Evolutionary conservation across 306 rosid genomes (phyloP).

Genomic region (Corylus heterophylla): DNA sequence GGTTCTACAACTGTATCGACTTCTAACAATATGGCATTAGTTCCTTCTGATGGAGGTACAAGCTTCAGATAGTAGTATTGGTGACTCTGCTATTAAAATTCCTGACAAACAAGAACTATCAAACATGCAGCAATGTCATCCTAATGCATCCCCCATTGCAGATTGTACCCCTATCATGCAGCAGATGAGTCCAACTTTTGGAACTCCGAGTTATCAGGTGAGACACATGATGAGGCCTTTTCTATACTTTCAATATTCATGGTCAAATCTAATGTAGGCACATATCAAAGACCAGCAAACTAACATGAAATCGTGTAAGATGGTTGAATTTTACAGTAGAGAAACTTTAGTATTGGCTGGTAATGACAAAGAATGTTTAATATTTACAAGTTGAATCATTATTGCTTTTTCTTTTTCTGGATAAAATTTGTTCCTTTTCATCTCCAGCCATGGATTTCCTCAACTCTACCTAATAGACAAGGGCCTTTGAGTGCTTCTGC

Average conservation of each 20-base stretch:
- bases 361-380: constrained; percentile 3
- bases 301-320: neutral
- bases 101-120: constrained; percentile 26
- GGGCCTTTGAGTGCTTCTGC: constrained; percentile 34
- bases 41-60: constrained; percentile 35
- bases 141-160: constrained; percentile 20
- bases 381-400: neutral
- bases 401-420: neutral
- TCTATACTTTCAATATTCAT: neutral
- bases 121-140: constrained; percentile 35
- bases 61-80: constrained; percentile 13
- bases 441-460: constrained; percentile 32
- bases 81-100: constrained; percentile 12
- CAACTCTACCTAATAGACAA: constrained; percentile 27
- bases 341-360: constrained; percentile 3
- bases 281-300: neutral
- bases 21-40: constrained; percentile 25
- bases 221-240: constrained; percentile 19
- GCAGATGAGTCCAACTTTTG: constrained; percentile 16
- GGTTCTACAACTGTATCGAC: constrained; percentile 33
- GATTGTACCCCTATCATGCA: constrained; percentile 31
- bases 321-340: neutral
- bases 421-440: constrained; percentile 11
- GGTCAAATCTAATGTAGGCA: neutral
- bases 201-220: constrained; percentile 50